Evolutionary conservation across 2,329 filamentous ascomycete genomes (phyloP), one percentile per base, ranked within the genome.

Genomic region (Stagonosporopsis cucurbitacearum): DNA sequence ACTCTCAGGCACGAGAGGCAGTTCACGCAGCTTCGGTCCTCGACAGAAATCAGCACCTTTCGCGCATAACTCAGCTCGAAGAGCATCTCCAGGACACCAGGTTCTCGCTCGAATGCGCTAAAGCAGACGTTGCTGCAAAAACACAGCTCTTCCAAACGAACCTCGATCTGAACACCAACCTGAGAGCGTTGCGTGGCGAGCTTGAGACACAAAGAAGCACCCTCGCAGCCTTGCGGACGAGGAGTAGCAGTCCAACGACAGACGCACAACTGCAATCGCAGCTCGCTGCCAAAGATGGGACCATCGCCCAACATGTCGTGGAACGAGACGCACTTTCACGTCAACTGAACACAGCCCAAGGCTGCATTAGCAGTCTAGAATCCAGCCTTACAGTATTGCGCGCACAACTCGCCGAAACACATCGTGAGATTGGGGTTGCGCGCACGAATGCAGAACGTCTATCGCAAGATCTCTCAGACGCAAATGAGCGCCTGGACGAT

Each of bases 321-420:
- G 61, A 66, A n/a, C 64, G 66, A 37, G 65, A 73, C 36, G 50
- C 51, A 6, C 46, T 67, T 13, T 69, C 73, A 30, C 64, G 69
- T 33, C 63, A 54, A 8, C 46, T 69, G 6, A 69, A 62, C 50
- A 63, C 58, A 23, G 64, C 69, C 9, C 64, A 71, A 46, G 69
- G 69, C 8, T 67, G 69, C 7, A 61, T 70, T n/a, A 61, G 72
- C 39, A 64, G 68, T 12, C 64, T 74, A 9, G 71, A 74, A 43
- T 49, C 47, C 8, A 66, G 60, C 13, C 57, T 70, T 8, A 56
- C 63, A 5, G 53, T 63, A 5, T 63, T 75, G n/a, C 73, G 73
- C 28, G 62, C 70, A 37, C 71, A 75, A 47, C 66, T 75, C 12
- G 61, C 67, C 8, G 66, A 74, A 48, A 66, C 69, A 11, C 70